Conservation (phyloP, 2,329 filamentous ascomycete species). For the Ascochyta clinopodiicola region DNA sequence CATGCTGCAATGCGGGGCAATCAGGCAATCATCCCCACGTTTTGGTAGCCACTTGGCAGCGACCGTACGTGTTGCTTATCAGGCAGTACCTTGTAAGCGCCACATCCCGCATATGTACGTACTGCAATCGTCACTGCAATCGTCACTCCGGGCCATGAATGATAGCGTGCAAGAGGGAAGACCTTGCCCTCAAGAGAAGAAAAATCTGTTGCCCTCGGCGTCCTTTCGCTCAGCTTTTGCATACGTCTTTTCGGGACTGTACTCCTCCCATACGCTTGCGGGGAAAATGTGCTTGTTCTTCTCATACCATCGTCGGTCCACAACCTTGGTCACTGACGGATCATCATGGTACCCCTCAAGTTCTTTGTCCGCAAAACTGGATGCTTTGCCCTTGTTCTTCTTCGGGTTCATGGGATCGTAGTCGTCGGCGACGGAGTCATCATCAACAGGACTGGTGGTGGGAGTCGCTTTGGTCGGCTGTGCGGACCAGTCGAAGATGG, state of each 20-base stretch:
- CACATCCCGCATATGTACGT: neutral
- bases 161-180: neutral
- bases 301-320: conserved; percentile 96
- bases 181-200: conserved; percentile 56
- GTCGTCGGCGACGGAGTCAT: conserved; percentile 27
- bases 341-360: conserved; percentile 80
- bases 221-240: conserved; percentile 79
- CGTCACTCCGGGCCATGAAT: neutral
- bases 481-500: conserved; percentile 77
- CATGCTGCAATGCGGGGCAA: conserved; percentile 7
- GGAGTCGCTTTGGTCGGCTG: conserved; percentile 55
- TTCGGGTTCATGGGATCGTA: conserved; percentile 53
- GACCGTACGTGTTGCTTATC: neutral
- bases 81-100: neutral
- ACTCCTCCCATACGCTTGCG: conserved; percentile 93
- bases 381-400: conserved; percentile 42
- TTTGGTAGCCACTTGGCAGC: neutral
- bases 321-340: conserved; percentile 84
- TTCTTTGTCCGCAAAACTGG: conserved; percentile 54
- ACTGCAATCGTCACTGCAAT: neutral
- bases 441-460: conserved; percentile 19
- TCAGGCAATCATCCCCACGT: neutral
- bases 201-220: conserved; percentile 88
- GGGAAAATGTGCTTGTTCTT: conserved; percentile 98
- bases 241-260: conserved; percentile 89